Base-by-base conservation (phyloP, 2,329 filamentous ascomycete species). In the Apiospora pterosperma region DNA sequence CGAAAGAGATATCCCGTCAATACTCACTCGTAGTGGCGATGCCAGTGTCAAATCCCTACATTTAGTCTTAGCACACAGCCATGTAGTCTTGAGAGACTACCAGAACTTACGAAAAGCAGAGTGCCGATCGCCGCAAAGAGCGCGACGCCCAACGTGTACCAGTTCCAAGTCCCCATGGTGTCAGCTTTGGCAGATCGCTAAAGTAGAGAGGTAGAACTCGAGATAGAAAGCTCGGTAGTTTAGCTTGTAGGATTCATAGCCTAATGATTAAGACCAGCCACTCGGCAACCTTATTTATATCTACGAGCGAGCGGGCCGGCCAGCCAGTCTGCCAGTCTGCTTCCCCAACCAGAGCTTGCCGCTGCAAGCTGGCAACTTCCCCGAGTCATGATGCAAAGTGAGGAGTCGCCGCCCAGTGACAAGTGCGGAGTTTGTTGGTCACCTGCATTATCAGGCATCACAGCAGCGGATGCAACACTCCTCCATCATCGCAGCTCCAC, bases 101-200 rank as follows among this genome's bases (percentile, higher is more conserved):
- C 28, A 25, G 48, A 21, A 73, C 82, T 48, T 78, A 84, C 83
- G 72, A 85, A 88, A 63, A 87, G 77, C 72, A 87, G 86, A 0
- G 85, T 87, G 67, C 85, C 85, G 62, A 87, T 85, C 23, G 84
- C 84, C 41, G 85, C 85, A 72, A 87, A 87, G 41, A 85, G 71
- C 59, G 83, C 84, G 65, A 87, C 75, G 6, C 81, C 80, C 36
- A 85, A 74, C 3, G 82, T 81, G 70, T 85, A 84, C 77, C 64
- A 71, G 31, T 61, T 59, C 21, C 64, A 71, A 28, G 60, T 59
- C 21, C 21, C 11, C 59, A 38, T 38, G n/a, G 11, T 36, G 7
- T n/a, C 28, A 34, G 28, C n/a, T n/a, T 34, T 55, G 6, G n/a
- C 28, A 2, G 28, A 28, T 34, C 28, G 25, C 8, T 3, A n/a